A percentile compares a stretch with the other conserved stretches of the same genome.
Evolutionary conservation across 495 filamentous ascomycete species (phyloP).

Genomic region (Polyplosphaeria fusca): DNA sequence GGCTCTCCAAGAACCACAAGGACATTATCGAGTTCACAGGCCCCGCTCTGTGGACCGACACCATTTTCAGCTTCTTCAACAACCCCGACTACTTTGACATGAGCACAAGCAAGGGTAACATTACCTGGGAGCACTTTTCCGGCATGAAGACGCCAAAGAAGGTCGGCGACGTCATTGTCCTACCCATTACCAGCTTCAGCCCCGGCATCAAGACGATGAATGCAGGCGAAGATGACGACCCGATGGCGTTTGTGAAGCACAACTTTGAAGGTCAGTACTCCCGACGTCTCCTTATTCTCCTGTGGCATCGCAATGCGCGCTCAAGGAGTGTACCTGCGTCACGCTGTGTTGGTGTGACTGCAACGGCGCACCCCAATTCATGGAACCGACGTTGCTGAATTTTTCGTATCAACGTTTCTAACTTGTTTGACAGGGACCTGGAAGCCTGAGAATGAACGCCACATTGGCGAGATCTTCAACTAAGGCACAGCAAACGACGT

Average conservation of each 20-base stretch:
- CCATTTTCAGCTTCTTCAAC: conserved; percentile 90
- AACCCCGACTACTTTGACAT: conserved; percentile 86
- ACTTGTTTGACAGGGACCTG: conserved; percentile 58
- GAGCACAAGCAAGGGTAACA: conserved; percentile 62
- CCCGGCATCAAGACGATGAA: conserved; percentile 93
- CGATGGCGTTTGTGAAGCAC: conserved; percentile 98
- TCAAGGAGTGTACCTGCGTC: background rate
- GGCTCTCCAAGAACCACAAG: conserved; percentile 63
- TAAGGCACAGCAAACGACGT: conserved; percentile 4
- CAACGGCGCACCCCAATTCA: background rate
- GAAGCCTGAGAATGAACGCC: conserved; percentile 69
- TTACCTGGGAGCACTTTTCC: conserved; percentile 87
- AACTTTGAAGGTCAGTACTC: conserved; percentile 77
- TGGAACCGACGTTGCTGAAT: conserved; percentile 1
- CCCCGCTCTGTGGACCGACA: conserved; percentile 91
- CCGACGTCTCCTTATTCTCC: conserved; percentile 33
- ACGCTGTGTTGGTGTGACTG: background rate
- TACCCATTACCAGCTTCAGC: conserved; percentile 96
- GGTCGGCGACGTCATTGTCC: conserved; percentile 87
- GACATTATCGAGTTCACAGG: conserved; percentile 95
- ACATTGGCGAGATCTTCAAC: conserved; percentile 41
- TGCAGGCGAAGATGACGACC: conserved; percentile 83
- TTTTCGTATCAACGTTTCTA: background rate
- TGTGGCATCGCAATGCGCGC: background rate
- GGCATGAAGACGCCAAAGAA: conserved; percentile 77